Evolutionary conservation across 2,329 filamentous ascomycete species (phyloP).

Genomic region (Ilyonectria robusta): DNA sequence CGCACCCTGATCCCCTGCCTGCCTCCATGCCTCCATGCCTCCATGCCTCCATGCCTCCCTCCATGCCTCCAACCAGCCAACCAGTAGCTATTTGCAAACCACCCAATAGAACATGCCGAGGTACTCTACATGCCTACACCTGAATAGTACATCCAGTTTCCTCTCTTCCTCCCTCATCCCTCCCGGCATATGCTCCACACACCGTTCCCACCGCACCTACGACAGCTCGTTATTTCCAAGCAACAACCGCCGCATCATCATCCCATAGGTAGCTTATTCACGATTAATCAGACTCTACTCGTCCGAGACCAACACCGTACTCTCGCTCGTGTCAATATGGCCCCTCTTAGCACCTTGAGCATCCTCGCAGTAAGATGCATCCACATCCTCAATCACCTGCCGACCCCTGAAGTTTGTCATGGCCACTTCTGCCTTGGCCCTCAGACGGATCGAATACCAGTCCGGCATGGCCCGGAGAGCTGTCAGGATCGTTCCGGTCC

Average conservation of each 20-base stretch:
- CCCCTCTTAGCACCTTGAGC: slow-evolving; percentile 24
- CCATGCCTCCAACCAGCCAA: slow-evolving; percentile 5
- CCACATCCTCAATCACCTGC: slow-evolving; percentile 63
- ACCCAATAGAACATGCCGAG: slow-evolving; percentile 17
- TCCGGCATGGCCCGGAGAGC: slow-evolving; percentile 69
- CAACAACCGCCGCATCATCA: slow-evolving; percentile 9
- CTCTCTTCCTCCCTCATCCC: slow-evolving; percentile 8
- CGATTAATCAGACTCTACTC: slow-evolving; percentile 31
- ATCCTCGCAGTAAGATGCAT: slow-evolving; percentile 53
- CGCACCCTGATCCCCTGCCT: slow-evolving; percentile 9
- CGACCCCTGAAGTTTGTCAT: slow-evolving; percentile 62
- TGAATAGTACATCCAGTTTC: slow-evolving; percentile 1
- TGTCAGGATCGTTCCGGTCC: slow-evolving; percentile 56
- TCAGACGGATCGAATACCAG: slow-evolving; percentile 72
- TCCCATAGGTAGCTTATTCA: slow-evolving; percentile 17
- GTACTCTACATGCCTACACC: slow-evolving; percentile 14
- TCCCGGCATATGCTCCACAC: slow-evolving; percentile 4
- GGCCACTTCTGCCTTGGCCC: slow-evolving; percentile 58
- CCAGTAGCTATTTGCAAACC: slow-evolving; percentile 17
- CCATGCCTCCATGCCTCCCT: background rate
- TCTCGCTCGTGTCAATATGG: slow-evolving; percentile 50
- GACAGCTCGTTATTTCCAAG: slow-evolving; percentile 14
- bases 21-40: background rate
- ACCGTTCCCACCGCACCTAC: slow-evolving; percentile 17
- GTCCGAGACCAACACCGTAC: slow-evolving; percentile 55